Percentiles rank a stretch among this genome's conserved stretches.
Evolutionary conservation across 176 grass and related monocot species (phyloP).

Genomic region (Aegilops bicornis): DNA sequence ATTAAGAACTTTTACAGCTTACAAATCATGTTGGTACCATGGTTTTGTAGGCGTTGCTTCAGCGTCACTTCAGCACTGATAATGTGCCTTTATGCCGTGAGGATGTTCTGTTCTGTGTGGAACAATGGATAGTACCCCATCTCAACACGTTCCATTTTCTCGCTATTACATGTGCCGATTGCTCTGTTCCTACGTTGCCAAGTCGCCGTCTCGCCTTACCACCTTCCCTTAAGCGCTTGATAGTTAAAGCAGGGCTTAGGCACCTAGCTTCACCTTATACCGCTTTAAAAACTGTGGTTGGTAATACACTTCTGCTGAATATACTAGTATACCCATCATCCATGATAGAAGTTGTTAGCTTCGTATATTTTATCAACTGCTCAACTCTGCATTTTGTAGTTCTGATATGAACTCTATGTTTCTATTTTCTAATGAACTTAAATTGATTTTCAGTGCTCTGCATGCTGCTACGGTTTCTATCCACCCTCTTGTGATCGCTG

Average conservation of each 20-base stretch:
- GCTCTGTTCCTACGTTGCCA: not conserved
- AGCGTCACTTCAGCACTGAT: not conserved
- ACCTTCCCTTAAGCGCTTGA: not conserved
- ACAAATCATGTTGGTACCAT: not conserved
- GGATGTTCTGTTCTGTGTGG: not conserved
- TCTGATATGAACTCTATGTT: not conserved
- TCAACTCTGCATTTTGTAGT: not conserved
- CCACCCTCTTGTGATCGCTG: slow-evolving; percentile 96
- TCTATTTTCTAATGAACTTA: slow-evolving; percentile 29
- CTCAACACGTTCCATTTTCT: not conserved
- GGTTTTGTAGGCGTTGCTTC: not conserved
- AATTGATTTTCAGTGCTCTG: slow-evolving; percentile 68
- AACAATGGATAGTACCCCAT: not conserved
- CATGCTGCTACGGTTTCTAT: slow-evolving; percentile 90
- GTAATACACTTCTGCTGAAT: not conserved
- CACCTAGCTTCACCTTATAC: not conserved
- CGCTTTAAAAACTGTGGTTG: not conserved
- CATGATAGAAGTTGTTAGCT: not conserved
- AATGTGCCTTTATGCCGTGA: not conserved
- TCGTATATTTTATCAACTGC: not conserved
- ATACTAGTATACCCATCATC: not conserved
- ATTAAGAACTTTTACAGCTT: not conserved
- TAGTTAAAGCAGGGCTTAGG: not conserved
- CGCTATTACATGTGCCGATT: not conserved
- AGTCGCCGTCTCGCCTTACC: not conserved